Conservation (phyloP, 805 yeast species). For the Cyberlindnera misumaiensis region DNA sequence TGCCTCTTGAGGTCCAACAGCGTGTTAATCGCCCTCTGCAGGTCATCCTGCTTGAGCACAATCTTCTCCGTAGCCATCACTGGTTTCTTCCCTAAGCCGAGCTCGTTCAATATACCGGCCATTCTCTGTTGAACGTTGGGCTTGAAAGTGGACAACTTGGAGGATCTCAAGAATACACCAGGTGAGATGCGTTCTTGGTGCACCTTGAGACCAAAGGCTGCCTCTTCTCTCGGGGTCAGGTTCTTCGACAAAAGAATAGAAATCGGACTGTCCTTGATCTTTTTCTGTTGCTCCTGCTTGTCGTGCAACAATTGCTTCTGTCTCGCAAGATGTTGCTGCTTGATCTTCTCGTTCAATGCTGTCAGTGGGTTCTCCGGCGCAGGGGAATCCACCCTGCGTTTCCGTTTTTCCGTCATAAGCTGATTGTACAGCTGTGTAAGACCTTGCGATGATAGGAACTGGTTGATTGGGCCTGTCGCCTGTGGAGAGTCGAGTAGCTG, state of each 20-base stretch:
- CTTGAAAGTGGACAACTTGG: slow-evolving; percentile 70
- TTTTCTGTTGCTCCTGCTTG: slow-evolving; percentile 17
- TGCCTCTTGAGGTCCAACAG: slow-evolving; percentile 81
- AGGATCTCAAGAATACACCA: slow-evolving; percentile 79
- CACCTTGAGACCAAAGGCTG: slow-evolving; percentile 73
- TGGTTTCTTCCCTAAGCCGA: slow-evolving; percentile 76
- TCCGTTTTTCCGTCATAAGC: slow-evolving; percentile 61
- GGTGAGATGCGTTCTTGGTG: slow-evolving; percentile 61
- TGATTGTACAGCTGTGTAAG: slow-evolving; percentile 78
- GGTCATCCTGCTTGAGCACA: slow-evolving; percentile 66
- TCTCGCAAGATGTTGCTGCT: slow-evolving; percentile 22
- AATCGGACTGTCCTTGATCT: slow-evolving; percentile 26
- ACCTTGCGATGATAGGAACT: slow-evolving; percentile 81
- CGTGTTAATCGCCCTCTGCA: slow-evolving; percentile 61
- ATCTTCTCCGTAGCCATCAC: slow-evolving; percentile 81
- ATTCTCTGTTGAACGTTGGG: slow-evolving; percentile 67
- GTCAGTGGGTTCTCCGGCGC: slow-evolving; percentile 40
- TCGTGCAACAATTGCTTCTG: slow-evolving; percentile 21
- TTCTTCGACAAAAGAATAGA: slow-evolving; percentile 30
- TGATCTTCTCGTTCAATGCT: slow-evolving; percentile 31
- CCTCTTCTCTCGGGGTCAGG: slow-evolving; percentile 72
- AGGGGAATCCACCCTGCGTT: slow-evolving; percentile 36
- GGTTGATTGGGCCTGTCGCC: slow-evolving; percentile 63
- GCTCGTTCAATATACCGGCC: slow-evolving; percentile 58
- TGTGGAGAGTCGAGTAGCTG: slow-evolving; percentile 85